These are phyloP conservation scores for Blastocystis sp. DNA, from an alignment of 352 stramenopile species.

Conservation along the genomic window DNA sequence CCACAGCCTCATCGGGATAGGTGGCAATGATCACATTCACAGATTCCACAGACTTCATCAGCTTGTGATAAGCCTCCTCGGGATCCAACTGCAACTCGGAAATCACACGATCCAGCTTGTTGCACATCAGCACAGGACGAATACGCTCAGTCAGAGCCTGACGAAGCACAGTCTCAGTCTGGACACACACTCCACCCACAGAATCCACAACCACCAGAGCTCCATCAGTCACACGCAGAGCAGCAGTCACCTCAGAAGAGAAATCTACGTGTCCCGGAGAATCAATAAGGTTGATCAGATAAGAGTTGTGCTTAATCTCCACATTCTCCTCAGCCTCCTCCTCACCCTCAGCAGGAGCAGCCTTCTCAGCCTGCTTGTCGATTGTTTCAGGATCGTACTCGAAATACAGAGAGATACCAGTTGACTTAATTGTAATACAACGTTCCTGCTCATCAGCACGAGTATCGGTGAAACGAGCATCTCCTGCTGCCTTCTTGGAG, in stretches of 20 bases:
- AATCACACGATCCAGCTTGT: conserved; percentile 98
- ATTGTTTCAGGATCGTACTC: conserved; percentile 88
- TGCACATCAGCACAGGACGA: conserved; percentile 96
- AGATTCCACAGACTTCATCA: conserved; percentile 94
- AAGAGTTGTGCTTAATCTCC: conserved; percentile 93
- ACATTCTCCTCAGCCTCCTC: conserved; percentile 73
- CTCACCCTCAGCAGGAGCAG: conserved; percentile 68
- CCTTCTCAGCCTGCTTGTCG: conserved; percentile 69
- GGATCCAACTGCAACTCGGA: conserved; percentile 95
- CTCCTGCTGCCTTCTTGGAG: conserved; percentile 92
- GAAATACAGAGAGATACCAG: conserved; percentile 99
- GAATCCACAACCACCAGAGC: conserved; percentile 97
- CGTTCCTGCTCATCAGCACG: conserved; percentile 98
- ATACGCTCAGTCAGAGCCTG: conserved; percentile 96
- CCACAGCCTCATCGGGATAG: conserved; percentile 90
- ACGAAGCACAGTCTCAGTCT: conserved; percentile 97
- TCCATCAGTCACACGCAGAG: conserved; percentile 97
- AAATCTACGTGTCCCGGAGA: conserved; percentile 99
- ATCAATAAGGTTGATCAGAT: conserved; percentile 99
- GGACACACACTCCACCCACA: conserved; percentile 97
- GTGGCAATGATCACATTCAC: conserved; percentile 99
- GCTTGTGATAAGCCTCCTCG: conserved; percentile 98
- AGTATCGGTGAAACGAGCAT: conserved; percentile 98
- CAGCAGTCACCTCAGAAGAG: conserved; percentile 96
- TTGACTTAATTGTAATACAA: conserved; percentile 99